A percentile compares a stretch with the other conserved stretches of the same genome.
Conservation (phyloP, 2,329 filamentous ascomycete species). For the Trichoderma cornu-damae region DNA sequence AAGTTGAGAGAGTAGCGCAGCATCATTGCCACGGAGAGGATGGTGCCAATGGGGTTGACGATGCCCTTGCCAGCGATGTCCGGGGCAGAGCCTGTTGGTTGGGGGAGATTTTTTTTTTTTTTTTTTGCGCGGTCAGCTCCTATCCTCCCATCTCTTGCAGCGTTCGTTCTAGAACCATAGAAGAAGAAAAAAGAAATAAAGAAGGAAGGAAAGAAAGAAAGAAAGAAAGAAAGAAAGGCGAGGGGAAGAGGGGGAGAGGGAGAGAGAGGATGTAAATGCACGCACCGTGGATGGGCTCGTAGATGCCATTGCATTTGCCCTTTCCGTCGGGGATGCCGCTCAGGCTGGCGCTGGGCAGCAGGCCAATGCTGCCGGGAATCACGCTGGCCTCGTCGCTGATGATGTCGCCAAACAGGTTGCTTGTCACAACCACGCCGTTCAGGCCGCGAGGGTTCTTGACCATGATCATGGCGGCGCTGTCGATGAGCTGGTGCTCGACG, state of each 20-base stretch:
- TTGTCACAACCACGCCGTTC: conserved; percentile 88
- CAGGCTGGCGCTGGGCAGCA: conserved; percentile 83
- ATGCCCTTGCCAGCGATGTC: conserved; percentile 90
- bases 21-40: conserved; percentile 93
- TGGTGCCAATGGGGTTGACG: conserved; percentile 87
- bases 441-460: conserved; percentile 84
- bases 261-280: not conserved
- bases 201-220: too few relatives aligned
- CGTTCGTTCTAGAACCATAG: too few relatives aligned
- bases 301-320: conserved; percentile 84
- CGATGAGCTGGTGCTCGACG: conserved; percentile 85
- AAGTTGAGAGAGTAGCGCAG: conserved; percentile 85
- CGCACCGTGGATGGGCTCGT: conserved; percentile 92
- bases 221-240: too few relatives aligned
- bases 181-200: too few relatives aligned
- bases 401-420: conserved; percentile 94
- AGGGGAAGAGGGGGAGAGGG: too few relatives aligned
- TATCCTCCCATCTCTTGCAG: not conserved
- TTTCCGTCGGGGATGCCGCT: conserved; percentile 82
- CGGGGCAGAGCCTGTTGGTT: conserved; percentile 70
- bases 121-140: not conserved
- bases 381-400: conserved; percentile 93
- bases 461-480: conserved; percentile 96
- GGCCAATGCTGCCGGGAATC: conserved; percentile 83
- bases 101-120: too few relatives aligned